Evolutionary conservation across 2,329 filamentous ascomycete genomes (phyloP).

Genomic region (Aspergillus calidoustus): DNA sequence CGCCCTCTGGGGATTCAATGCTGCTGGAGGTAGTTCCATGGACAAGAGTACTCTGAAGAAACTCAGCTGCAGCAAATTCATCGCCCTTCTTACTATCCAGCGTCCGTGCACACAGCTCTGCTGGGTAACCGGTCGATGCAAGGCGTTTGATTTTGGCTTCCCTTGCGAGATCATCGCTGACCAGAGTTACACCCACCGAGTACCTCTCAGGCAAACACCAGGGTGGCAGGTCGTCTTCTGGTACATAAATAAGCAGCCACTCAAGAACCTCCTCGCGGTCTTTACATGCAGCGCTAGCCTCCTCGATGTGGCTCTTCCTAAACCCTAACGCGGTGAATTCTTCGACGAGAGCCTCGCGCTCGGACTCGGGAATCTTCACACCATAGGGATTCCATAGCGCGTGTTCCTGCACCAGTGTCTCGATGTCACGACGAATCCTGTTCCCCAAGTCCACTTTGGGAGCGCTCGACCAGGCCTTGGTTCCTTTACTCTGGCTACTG

Average conservation of each 20-base stretch:
- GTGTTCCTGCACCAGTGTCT: conserved; percentile 75
- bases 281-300: conserved; percentile 85
- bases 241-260: conserved; percentile 95
- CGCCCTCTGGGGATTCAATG: conserved; percentile 38
- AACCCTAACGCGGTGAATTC: conserved; percentile 83
- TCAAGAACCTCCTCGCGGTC: conserved; percentile 91
- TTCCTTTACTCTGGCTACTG: conserved; percentile 51
- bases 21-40: conserved; percentile 38
- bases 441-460: conserved; percentile 94
- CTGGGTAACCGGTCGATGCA: conserved; percentile 79
- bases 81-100: conserved; percentile 72
- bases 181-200: conserved; percentile 85
- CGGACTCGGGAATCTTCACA: conserved; percentile 64
- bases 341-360: conserved; percentile 66
- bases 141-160: conserved; percentile 84
- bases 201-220: conserved; percentile 95
- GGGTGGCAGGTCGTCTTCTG: conserved; percentile 90
- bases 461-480: conserved; percentile 78
- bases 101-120: conserved; percentile 79
- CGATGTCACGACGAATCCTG: conserved; percentile 76
- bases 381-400: conserved; percentile 86
- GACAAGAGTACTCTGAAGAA: conserved; percentile 74
- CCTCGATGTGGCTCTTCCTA: conserved; percentile 83
- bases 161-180: conserved; percentile 76
- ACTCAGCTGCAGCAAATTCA: conserved; percentile 76